Conservation (phyloP, 2,329 filamentous ascomycete genomes). For the Talaromyces sp. region DNA sequence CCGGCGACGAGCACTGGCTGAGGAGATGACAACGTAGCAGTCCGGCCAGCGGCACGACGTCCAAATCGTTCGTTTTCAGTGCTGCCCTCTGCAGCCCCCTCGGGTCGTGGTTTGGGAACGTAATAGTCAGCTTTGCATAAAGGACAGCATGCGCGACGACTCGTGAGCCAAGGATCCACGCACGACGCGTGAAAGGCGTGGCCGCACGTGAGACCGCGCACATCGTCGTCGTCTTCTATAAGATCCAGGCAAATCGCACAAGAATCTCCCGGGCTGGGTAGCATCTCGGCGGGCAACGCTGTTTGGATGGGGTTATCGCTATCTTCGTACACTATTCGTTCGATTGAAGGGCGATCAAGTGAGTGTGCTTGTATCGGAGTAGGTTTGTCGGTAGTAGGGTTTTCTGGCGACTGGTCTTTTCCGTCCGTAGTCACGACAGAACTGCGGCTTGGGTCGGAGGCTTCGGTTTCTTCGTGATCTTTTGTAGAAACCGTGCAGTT, state of each 20-base stretch:
- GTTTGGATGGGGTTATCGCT: conserved; percentile 74
- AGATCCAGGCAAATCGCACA: conserved; percentile 96
- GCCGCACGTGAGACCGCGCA: conserved; percentile 90
- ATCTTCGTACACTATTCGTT: conserved; percentile 54
- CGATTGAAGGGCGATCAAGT: conserved; percentile 45
- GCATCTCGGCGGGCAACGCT: conserved; percentile 72
- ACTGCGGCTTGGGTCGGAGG: conserved; percentile 12
- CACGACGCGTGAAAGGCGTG: conserved; percentile 96
- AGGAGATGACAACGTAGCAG: conserved; percentile 23
- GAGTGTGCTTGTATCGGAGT: conserved; percentile 42
- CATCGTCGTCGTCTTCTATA: conserved; percentile 90
- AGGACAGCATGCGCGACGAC: conserved; percentile 88
- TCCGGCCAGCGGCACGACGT: conserved; percentile 22
- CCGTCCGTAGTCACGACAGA: conserved; percentile 12
- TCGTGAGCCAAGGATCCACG: conserved; percentile 94
- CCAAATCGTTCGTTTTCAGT: conserved; percentile 25
- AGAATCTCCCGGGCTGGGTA: conserved; percentile 78
- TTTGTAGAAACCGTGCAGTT: conserved; percentile 19
- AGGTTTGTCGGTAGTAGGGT: neutral
- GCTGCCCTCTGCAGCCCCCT: conserved; percentile 29
- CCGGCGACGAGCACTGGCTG: conserved; percentile 30
- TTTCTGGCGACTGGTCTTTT: conserved; percentile 12
- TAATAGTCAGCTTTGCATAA: conserved; percentile 98
- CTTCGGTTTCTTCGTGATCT: conserved; percentile 16
- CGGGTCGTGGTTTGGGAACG: conserved; percentile 78